Conservation (phyloP, 176 grass and related monocot genomes). For the Avena sativa region DNA sequence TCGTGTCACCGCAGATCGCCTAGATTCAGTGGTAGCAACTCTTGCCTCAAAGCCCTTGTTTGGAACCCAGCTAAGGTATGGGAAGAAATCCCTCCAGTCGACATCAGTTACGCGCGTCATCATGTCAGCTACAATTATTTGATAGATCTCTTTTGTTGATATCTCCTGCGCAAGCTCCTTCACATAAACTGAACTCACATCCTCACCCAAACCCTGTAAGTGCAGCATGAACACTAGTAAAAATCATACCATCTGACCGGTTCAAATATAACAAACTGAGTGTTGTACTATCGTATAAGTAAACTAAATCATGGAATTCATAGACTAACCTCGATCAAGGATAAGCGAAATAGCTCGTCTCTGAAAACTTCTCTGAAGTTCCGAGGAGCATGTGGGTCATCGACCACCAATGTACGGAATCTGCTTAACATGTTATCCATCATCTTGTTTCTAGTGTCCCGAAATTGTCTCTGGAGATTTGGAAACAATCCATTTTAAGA, state of each 20-base stretch:
- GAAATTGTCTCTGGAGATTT: slow-evolving; percentile 65
- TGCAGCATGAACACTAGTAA: background rate
- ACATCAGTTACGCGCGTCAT: slow-evolving; percentile 82
- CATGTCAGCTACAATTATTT: slow-evolving; percentile 62
- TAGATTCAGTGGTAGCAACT: slow-evolving; percentile 47
- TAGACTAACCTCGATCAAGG: slow-evolving; percentile 72
- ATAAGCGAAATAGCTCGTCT: slow-evolving; percentile 66
- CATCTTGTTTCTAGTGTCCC: slow-evolving; percentile 59
- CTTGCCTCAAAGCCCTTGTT: slow-evolving; percentile 74
- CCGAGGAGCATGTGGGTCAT: slow-evolving; percentile 51
- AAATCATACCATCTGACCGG: background rate
- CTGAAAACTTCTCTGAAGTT: slow-evolving; percentile 77
- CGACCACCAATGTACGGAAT: slow-evolving; percentile 39
- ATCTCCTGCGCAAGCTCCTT: slow-evolving; percentile 69
- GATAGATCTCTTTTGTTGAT: slow-evolving; percentile 59
- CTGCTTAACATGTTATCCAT: slow-evolving; percentile 57
- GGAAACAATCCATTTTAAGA: slow-evolving; percentile 12
- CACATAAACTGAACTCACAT: slow-evolving; percentile 69
- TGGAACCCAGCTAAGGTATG: slow-evolving; percentile 83
- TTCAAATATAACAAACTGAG: background rate
- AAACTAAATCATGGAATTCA: background rate
- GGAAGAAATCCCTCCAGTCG: slow-evolving; percentile 96
- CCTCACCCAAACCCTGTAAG: slow-evolving; percentile 67
- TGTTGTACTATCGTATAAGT: background rate
- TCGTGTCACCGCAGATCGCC: slow-evolving; percentile 53